Percentiles rank a stretch among this genome's conserved stretches.
Evolutionary conservation across 2,329 filamentous ascomycete genomes (phyloP).

Genomic region (Aspergillus sp.): DNA sequence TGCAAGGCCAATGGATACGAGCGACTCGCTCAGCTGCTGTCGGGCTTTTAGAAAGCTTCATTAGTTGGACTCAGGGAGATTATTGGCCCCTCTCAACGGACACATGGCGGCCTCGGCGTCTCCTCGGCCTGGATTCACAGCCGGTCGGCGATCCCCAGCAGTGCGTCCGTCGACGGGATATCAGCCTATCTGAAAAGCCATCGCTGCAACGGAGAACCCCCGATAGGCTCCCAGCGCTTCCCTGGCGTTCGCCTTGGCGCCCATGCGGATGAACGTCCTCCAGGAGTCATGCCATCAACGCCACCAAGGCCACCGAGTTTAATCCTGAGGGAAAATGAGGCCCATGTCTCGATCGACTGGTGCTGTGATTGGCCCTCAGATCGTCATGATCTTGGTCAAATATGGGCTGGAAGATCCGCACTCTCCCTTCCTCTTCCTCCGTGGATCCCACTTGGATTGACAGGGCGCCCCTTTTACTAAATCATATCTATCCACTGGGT

Average conservation of each 20-base stretch:
- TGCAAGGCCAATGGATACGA: not conserved
- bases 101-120: not conserved
- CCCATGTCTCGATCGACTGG: not conserved
- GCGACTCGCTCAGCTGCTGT: not conserved
- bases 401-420: not conserved
- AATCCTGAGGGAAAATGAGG: not conserved
- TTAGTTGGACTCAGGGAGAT: no score
- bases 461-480: not conserved
- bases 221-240: slow-evolving; percentile 6
- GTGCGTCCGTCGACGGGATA: not conserved
- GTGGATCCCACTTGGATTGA: not conserved
- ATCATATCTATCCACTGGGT: not conserved
- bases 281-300: slow-evolving; percentile 13
- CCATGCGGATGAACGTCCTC: slow-evolving; percentile 6
- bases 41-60: not conserved
- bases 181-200: not conserved
- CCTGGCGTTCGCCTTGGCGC: slow-evolving; percentile 14
- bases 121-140: not conserved
- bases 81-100: not conserved
- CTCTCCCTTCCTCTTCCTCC: not conserved
- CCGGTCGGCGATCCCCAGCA: not conserved
- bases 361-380: not conserved
- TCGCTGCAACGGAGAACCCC: not conserved
- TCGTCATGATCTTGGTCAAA: not conserved
- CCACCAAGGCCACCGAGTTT: not conserved